Conservation (phyloP, 2,329 filamentous ascomycete species). For the Penicillium verrucosum region DNA sequence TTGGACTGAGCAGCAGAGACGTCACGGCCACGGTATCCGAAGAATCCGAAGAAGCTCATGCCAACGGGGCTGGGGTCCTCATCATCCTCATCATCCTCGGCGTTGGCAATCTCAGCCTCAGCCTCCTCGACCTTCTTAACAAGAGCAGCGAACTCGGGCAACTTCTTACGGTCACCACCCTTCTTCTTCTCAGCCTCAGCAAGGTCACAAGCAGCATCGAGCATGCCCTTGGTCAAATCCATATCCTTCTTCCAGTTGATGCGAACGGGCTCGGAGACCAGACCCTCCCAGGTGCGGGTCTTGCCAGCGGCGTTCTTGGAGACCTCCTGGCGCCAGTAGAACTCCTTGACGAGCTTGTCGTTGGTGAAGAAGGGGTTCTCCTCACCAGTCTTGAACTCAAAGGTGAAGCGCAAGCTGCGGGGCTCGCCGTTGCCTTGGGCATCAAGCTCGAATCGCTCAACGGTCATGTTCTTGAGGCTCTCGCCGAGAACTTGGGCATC, state of each 20-base stretch:
- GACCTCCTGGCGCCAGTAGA: constrained; percentile 69
- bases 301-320: constrained; percentile 43
- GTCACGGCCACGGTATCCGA: constrained; percentile 70
- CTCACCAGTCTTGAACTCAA: constrained; percentile 61
- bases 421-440: constrained; percentile 66
- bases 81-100: constrained; percentile 30
- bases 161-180: constrained; percentile 47
- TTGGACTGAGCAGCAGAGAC: constrained; percentile 70
- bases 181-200: constrained; percentile 60
- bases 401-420: constrained; percentile 71
- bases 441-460: constrained; percentile 75
- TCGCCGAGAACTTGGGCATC: constrained; percentile 68
- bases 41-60: constrained; percentile 84
- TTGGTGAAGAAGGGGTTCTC: constrained; percentile 82
- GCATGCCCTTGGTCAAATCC: constrained; percentile 78
- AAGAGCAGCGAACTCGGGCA: constrained; percentile 54
- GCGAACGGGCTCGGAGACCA: constrained; percentile 83
- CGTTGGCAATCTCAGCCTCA: constrained; percentile 27
- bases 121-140: constrained; percentile 47
- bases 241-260: constrained; percentile 85
- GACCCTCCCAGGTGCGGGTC: constrained; percentile 64
- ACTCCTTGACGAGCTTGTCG: constrained; percentile 79
- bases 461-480: constrained; percentile 64
- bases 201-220: constrained; percentile 68
- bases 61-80: constrained; percentile 55